Conservation (phyloP, 140 eudicot species). For the Anethum foeniculum region DNA sequence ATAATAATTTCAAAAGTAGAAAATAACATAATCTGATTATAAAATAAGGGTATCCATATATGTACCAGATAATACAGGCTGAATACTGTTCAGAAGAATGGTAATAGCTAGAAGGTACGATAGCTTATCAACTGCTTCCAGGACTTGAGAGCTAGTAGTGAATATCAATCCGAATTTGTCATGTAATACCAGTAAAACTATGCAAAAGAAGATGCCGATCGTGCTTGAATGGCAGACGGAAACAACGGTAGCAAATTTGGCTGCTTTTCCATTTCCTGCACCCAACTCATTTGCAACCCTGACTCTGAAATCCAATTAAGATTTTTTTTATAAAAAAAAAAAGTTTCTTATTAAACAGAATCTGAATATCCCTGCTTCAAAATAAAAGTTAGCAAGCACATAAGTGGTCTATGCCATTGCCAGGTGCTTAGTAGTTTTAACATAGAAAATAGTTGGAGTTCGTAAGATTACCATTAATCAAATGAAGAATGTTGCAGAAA, state of each 20-base stretch:
- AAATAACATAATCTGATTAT: background rate
- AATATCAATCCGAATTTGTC: background rate
- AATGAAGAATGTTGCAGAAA: background rate
- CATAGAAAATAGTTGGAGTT: background rate
- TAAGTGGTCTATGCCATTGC: background rate
- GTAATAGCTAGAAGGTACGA: background rate
- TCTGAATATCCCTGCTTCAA: background rate
- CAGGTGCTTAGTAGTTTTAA: background rate
- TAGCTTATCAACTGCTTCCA: background rate
- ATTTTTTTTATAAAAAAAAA: background rate
- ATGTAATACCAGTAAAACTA: background rate
- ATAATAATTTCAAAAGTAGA: background rate
- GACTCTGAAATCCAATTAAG: background rate
- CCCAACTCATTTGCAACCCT: slow-evolving; percentile 13
- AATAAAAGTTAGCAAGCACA: background rate
- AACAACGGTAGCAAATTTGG: slow-evolving; percentile 1
- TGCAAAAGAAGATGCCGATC: background rate
- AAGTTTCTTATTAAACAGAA: background rate
- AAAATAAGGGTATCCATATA: background rate
- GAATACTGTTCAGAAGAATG: slow-evolving; percentile 4
- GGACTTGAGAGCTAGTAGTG: background rate
- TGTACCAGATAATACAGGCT: slow-evolving; percentile 5
- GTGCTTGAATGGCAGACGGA: background rate
- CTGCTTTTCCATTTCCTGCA: slow-evolving; percentile 8
- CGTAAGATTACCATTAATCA: background rate